phyloP scores from a whole-genome alignment of 768 basidiomycete species.

The Cystofilobasidium ferigula region DNA sequence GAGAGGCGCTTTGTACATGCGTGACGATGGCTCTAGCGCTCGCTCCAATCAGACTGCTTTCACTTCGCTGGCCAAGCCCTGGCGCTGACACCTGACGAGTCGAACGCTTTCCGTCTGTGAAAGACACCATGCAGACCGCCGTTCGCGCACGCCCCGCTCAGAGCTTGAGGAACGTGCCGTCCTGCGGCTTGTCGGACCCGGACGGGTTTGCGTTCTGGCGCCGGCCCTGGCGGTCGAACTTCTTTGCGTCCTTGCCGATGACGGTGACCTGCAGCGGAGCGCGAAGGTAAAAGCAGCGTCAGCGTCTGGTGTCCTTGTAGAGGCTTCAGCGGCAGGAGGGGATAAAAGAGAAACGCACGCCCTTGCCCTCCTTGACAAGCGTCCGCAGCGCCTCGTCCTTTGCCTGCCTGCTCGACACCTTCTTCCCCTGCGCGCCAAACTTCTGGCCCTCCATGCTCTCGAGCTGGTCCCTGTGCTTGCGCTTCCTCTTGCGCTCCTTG shows the following conservation, averaged over 20 bases:
- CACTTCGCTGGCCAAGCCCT: no score
- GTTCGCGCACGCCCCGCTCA: not conserved
- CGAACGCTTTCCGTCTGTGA: no score
- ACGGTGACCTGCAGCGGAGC: conserved; percentile 8
- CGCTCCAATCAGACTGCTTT: no score
- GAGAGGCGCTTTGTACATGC: no score
- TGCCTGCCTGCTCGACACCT: conserved; percentile 52
- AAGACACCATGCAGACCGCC: no score
- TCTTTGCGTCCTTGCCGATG: conserved; percentile 25
- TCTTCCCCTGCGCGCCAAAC: conserved; percentile 7
- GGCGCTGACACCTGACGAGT: no score
- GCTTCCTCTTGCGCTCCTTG: conserved; percentile 42
- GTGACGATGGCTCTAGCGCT: no score
- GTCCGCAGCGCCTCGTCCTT: conserved; percentile 72
- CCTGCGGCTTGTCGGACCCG: not conserved
- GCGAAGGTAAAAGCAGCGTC: not conserved
- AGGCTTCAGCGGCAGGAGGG: not conserved
- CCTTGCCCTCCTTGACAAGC: conserved; percentile 63
- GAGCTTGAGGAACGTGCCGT: not conserved
- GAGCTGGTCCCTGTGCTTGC: conserved; percentile 58
- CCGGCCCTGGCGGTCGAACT: conserved; percentile 20
- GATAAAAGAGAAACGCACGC: conserved; percentile 2
- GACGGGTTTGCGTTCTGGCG: not conserved
- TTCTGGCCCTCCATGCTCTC: conserved; percentile 35
- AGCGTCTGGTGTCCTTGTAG: not conserved